Evolutionary conservation across 768 basidiomycete species (phyloP).

Genomic region (Heimioporus sp.): DNA sequence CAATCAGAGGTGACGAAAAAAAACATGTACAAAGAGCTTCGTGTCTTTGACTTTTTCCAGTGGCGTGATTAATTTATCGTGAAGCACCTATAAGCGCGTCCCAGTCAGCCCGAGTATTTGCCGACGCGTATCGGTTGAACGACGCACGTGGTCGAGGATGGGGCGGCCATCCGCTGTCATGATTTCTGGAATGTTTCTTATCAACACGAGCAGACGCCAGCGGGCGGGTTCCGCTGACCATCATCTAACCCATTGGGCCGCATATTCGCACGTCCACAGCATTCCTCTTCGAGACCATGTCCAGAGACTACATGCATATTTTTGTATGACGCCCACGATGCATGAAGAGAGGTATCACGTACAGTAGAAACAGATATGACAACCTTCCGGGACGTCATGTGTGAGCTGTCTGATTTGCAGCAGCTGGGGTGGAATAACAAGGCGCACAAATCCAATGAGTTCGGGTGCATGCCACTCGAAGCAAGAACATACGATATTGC

Average conservation of each 20-base stretch:
- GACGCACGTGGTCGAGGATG: conserved; percentile 24
- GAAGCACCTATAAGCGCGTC: conserved; percentile 13
- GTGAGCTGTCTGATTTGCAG: conserved; percentile 43
- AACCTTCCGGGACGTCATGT: conserved; percentile 35
- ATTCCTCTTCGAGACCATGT: conserved; percentile 17
- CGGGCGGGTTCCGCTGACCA: conserved; percentile 29
- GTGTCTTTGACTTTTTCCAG: conserved; percentile 17
- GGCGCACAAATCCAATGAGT: neutral
- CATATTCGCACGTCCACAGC: neutral
- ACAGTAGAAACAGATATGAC: conserved; percentile 59
- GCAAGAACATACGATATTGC: conserved; percentile 40
- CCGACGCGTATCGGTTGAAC: too few species aligned
- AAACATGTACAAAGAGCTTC: conserved; percentile 20
- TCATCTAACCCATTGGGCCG: conserved; percentile 52
- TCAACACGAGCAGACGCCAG: neutral
- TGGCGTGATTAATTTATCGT: conserved; percentile 17
- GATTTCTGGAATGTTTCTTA: conserved; percentile 12
- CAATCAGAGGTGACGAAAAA: conserved; percentile 6
- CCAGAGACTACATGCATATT: conserved; percentile 14
- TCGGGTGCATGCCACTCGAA: too few species aligned
- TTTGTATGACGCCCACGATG: neutral
- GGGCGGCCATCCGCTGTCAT: conserved; percentile 8
- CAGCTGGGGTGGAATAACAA: conserved; percentile 19
- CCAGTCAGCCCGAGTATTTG: neutral
- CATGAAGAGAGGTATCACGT: conserved; percentile 4